Base-by-base conservation (phyloP, 306 rosid genomes). In the Gynostemma pentaphyllum region DNA sequence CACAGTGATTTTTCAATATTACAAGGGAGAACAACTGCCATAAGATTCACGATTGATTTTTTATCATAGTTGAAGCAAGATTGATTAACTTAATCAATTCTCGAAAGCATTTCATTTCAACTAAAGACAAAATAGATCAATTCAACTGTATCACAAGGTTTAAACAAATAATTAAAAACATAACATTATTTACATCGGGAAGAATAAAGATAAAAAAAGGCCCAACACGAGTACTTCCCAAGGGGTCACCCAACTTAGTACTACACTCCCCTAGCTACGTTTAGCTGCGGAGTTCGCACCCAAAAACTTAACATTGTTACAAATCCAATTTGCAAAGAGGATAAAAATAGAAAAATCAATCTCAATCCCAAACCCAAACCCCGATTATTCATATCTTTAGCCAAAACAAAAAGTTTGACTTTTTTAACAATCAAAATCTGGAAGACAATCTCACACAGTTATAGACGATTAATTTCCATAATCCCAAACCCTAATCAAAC, bases 401-500 rank as follows among this genome's bases (percentile, higher is more conserved):
- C n/a, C n/a, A n/a, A n/a, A n/a, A n/a, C n/a, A n/a, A n/a, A n/a
- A n/a, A n/a, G n/a, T n/a, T n/a, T n/a, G n/a, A n/a, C n/a, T n/a
- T n/a, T n/a, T n/a, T n/a, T n/a, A n/a, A n/a, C n/a, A n/a, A n/a
- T n/a, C n/a, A n/a, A n/a, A n/a, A n/a, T n/a, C n/a, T n/a, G n/a
- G n/a, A n/a, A n/a, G n/a, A 28, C 61, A 6, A 54, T 1, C 19
- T 48, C 54, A 21, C 54, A 28, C 29, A 48, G 26, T 13, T 21
- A 22, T 30, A 55, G 32, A 7, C 6, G 13, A 12, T 14, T 1
- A 61, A 61, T 18, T 14, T 15, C 23, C 14, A 40, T 13, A 45
- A 46, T 48, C 44, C 2, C 27, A 45, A 64, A 64, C 64, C 72
- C 72, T 42, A 54, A 68, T 30, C 51, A 18, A 68, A 12, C 14